Conservation (phyloP, 345 rosid genomes). For the Luvunga scandens region DNA sequence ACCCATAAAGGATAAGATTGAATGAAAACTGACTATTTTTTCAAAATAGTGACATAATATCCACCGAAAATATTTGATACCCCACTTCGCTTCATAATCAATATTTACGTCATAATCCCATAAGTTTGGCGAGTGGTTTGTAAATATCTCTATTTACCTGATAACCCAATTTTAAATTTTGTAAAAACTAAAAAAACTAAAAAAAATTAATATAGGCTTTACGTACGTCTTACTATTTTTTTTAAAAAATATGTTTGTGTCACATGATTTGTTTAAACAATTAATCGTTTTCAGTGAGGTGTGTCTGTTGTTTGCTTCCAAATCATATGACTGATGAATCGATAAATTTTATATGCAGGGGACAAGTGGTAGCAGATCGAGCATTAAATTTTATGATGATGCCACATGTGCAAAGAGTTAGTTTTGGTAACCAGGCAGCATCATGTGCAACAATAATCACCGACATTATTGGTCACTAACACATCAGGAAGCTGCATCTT, state of each 20-base stretch:
- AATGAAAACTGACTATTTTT: background rate
- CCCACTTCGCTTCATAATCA: background rate
- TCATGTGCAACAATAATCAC: background rate
- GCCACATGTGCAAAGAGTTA: background rate
- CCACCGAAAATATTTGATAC: background rate
- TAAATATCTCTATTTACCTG: too few relatives aligned
- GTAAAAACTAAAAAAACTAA: too few relatives aligned
- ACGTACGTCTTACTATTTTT: too few relatives aligned
- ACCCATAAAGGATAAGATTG: constrained; percentile 23
- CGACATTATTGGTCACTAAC: background rate
- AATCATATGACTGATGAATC: background rate
- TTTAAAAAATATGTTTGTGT: too few relatives aligned
- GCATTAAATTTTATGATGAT: background rate
- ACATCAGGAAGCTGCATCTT: background rate
- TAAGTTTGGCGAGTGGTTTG: too few relatives aligned
- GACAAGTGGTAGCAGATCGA: background rate
- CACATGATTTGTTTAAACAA: background rate
- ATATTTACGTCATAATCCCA: too few relatives aligned
- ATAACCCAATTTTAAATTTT: too few relatives aligned
- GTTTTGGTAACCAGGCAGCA: background rate
- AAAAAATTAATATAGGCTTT: too few relatives aligned
- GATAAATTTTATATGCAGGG: background rate
- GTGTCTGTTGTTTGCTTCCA: background rate
- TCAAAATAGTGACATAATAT: background rate
- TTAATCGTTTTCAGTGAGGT: background rate